Conservation (phyloP, 2,329 filamentous ascomycete species). For the Aplosporella prunicola region DNA sequence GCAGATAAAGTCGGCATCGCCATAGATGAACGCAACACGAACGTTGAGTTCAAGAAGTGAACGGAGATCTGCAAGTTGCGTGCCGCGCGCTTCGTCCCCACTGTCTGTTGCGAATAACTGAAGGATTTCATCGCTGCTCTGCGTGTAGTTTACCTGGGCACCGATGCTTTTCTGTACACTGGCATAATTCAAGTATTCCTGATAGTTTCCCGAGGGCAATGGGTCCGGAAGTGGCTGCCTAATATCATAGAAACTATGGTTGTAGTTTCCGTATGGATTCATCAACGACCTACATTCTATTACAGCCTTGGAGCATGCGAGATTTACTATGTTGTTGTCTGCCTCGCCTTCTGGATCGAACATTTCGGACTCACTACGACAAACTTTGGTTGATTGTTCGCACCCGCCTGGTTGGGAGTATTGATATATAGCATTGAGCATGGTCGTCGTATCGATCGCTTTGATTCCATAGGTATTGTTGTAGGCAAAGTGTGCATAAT, state of each 20-base stretch:
- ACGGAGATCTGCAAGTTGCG: constrained; percentile 31
- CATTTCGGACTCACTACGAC: constrained; percentile 21
- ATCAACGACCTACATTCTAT: constrained; percentile 14
- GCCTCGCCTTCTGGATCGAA: constrained; percentile 28
- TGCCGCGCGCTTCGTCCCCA: constrained; percentile 37
- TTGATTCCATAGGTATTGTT: constrained; percentile 59
- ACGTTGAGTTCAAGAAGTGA: constrained; percentile 34
- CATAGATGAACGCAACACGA: constrained; percentile 60
- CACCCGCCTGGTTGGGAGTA: constrained; percentile 45
- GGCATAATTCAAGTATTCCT: constrained; percentile 42
- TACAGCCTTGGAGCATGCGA: constrained; percentile 19
- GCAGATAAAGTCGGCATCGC: constrained; percentile 49
- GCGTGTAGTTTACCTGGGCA: constrained; percentile 42
- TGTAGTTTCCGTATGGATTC: constrained; percentile 3
- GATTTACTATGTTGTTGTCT: constrained; percentile 23
- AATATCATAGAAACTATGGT: constrained; percentile 38
- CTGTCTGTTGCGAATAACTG: constrained; percentile 23
- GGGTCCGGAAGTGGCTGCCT: constrained; percentile 26
- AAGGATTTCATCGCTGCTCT: constrained; percentile 31
- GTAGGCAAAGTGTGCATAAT: constrained; percentile 47
- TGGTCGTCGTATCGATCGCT: constrained; percentile 44
- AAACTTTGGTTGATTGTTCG: constrained; percentile 31
- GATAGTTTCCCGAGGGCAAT: constrained; percentile 35
- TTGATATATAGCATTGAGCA: constrained; percentile 36
- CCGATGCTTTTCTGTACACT: constrained; percentile 42